These are phyloP conservation scores for Carex cristatella DNA, from an alignment of 176 grass and related monocot genomes.

Conservation along the genomic window DNA sequence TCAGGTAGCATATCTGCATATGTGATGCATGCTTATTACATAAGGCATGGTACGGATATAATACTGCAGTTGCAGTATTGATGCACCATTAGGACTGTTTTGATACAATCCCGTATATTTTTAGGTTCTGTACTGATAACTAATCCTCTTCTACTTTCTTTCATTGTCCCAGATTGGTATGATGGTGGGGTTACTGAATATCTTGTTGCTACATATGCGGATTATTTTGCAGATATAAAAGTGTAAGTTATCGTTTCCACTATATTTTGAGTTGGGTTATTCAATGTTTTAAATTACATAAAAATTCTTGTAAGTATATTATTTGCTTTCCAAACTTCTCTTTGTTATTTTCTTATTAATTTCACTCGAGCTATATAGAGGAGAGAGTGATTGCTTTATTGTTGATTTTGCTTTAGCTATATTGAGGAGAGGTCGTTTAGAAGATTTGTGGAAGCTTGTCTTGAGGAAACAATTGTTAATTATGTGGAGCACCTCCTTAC, in stretches of 20 bases:
- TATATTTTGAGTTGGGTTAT: neutral
- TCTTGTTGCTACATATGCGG: conserved; percentile 80
- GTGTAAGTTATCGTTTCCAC: conserved; percentile 49
- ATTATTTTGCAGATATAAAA: conserved; percentile 97
- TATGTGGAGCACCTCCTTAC: conserved; percentile 90
- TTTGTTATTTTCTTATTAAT: conserved; percentile 9
- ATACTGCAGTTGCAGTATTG: neutral
- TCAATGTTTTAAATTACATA: neutral
- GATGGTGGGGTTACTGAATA: conserved; percentile 88
- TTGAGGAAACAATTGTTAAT: conserved; percentile 91
- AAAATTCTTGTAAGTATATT: conserved; percentile 2
- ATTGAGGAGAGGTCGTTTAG: conserved; percentile 95
- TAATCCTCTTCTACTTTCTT: conserved; percentile 16
- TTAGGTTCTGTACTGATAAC: neutral
- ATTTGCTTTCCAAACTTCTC: conserved; percentile 7
- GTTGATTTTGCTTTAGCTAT: conserved; percentile 43
- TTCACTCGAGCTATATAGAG: neutral
- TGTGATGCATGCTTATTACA: neutral
- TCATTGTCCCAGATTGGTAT: conserved; percentile 56
- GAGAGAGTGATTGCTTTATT: neutral
- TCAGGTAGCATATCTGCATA: no score
- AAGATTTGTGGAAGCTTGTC: conserved; percentile 95
- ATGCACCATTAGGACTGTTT: neutral
- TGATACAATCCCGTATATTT: neutral
- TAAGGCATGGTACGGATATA: neutral